A percentile compares a stretch with the other conserved stretches of the same genome.
These are phyloP conservation scores for Colletotrichum truncatum DNA, from an alignment of 2,329 filamentous ascomycete genomes.

Conservation along the genomic window DNA sequence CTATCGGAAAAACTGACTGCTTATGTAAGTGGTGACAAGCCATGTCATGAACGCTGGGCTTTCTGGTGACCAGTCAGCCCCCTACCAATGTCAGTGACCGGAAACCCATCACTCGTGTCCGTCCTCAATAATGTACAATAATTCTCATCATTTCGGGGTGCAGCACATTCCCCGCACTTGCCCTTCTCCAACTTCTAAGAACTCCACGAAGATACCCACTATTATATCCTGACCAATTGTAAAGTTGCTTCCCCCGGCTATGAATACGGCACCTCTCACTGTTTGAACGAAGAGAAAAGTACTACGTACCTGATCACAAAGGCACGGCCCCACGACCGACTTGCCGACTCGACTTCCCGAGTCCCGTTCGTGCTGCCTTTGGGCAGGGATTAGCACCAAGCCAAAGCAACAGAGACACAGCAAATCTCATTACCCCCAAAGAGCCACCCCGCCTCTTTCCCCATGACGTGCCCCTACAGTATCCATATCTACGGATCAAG, in stretches of 20 bases:
- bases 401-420: constrained; percentile 1
- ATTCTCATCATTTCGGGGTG: constrained; percentile 1
- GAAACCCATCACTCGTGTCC: too few species aligned
- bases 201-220: background rate
- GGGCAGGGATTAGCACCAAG: constrained; percentile 14
- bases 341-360: constrained; percentile 31
- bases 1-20: too few species aligned
- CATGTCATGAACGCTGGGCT: too few species aligned
- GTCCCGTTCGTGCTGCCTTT: constrained; percentile 1
- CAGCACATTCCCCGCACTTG: constrained; percentile 24
- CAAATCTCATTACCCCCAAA: background rate
- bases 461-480: background rate
- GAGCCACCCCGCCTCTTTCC: background rate
- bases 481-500: constrained; percentile 1
- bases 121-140: too few species aligned
- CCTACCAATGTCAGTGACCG: too few species aligned
- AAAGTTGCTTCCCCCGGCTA: background rate
- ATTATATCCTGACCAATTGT: background rate
- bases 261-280: background rate
- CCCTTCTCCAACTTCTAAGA: constrained; percentile 23
- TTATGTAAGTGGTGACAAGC: too few species aligned
- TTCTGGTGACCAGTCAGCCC: too few species aligned
- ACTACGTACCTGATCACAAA: background rate
- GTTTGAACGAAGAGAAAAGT: background rate
- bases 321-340: constrained; percentile 9